phyloP scores from a whole-genome alignment of 176 grass and related monocot species.

The Miscanthus lutarioriparius region DNA sequence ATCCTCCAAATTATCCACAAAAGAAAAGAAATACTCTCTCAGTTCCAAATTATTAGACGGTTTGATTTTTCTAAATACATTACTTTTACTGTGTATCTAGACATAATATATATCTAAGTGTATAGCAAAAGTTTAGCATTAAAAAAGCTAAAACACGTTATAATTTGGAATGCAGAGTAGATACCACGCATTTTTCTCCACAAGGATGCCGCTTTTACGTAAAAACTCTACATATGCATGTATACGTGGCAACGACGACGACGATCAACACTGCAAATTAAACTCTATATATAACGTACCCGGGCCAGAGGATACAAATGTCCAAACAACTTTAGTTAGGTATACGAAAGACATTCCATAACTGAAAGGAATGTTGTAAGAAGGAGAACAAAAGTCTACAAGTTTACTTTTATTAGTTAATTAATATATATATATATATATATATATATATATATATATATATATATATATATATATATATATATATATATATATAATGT shows the following conservation, averaged over 20 bases:
- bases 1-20: no score
- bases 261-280: not conserved
- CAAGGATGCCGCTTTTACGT: not conserved
- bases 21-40: not conserved
- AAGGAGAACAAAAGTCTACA: slow-evolving; percentile 37
- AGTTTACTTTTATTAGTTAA: slow-evolving; percentile 3
- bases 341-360: slow-evolving; percentile 53
- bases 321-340: slow-evolving; percentile 58
- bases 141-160: no score
- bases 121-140: no score
- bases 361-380: slow-evolving; percentile 59
- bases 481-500: slow-evolving; percentile 20
- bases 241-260: not conserved
- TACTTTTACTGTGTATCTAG: no score
- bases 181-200: not conserved
- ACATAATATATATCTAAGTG: no score
- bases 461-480: not conserved
- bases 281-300: not conserved
- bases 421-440: not conserved
- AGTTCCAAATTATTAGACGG: no score
- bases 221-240: not conserved
- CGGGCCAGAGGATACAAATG: not conserved
- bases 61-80: no score
- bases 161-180: no score
- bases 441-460: not conserved